Evolutionary conservation across 1,284 basidiomycete species (phyloP).

Genomic region (Somion occarium): DNA sequence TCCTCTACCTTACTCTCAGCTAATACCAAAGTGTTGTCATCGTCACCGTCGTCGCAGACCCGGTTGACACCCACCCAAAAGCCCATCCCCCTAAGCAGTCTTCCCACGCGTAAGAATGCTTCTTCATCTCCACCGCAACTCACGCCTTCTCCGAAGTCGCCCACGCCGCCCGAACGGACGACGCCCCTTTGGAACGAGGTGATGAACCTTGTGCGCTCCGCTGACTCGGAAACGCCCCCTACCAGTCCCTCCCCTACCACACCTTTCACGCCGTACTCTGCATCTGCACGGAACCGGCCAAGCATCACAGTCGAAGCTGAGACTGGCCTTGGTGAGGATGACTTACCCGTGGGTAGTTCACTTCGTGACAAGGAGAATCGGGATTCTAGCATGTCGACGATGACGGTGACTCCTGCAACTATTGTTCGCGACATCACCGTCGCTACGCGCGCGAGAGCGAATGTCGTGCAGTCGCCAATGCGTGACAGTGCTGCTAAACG

Average conservation of each 20-base stretch:
- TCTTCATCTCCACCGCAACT: neutral
- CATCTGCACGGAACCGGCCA: constrained; percentile 1
- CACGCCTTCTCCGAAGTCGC: constrained; percentile 18
- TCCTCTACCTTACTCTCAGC: neutral
- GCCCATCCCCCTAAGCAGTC: constrained; percentile 20
- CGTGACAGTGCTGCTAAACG: constrained; percentile 6
- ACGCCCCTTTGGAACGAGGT: constrained; percentile 24
- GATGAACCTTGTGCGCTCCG: constrained; percentile 15
- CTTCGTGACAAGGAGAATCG: constrained; percentile 26
- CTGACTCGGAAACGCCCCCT: constrained; percentile 5
- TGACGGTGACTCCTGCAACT: constrained; percentile 30
- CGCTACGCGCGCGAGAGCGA: constrained; percentile 24
- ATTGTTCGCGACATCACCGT: constrained; percentile 25
- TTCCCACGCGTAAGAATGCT: constrained; percentile 9
- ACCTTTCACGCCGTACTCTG: constrained; percentile 4
- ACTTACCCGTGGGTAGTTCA: neutral
- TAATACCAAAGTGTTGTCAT: neutral
- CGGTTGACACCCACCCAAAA: constrained; percentile 23
- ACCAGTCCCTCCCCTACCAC: constrained; percentile 6
- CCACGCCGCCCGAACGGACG: constrained; percentile 12
- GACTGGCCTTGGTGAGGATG: neutral
- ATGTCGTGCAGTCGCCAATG: constrained; percentile 21
- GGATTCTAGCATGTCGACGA: constrained; percentile 28
- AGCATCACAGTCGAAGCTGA: neutral
- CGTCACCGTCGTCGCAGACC: neutral